A percentile compares a stretch with the other conserved stretches of the same genome.
phyloP scores from a whole-genome alignment of 75 land plant genomes.

The Selaginella tamariscina region DNA sequence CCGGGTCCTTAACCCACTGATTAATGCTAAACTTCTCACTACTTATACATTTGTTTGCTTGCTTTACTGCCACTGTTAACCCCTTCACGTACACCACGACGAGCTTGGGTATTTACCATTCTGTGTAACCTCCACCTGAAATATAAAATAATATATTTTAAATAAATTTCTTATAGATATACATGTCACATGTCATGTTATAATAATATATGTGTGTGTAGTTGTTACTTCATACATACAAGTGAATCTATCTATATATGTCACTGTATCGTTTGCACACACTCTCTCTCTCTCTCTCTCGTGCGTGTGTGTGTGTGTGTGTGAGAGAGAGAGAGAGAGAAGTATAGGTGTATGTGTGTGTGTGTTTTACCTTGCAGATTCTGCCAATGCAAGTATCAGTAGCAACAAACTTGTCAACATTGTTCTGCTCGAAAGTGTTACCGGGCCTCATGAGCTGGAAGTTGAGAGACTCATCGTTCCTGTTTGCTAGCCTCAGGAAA shows the following conservation, averaged over 20 bases:
- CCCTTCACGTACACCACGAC: slow-evolving; percentile 3
- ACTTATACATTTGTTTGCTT: not conserved
- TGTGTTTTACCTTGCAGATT: not conserved
- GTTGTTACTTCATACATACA: too few species aligned
- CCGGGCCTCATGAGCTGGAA: not conserved
- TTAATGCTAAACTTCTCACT: too few species aligned
- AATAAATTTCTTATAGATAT: too few species aligned
- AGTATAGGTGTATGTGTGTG: too few species aligned
- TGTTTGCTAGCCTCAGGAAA: not conserved
- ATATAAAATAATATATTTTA: too few species aligned
- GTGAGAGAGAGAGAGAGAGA: too few species aligned
- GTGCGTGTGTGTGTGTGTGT: too few species aligned
- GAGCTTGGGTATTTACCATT: not conserved
- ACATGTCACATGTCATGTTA: too few species aligned
- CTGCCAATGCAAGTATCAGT: not conserved
- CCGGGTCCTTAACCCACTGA: not conserved
- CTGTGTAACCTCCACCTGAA: not conserved
- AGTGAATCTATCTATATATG: too few species aligned
- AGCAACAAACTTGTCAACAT: not conserved
- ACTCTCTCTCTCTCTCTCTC: too few species aligned
- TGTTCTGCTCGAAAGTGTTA: not conserved
- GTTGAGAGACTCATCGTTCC: not conserved
- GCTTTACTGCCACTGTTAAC: not conserved
- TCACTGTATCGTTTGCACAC: too few species aligned
- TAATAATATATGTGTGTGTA: too few species aligned